Evolutionary conservation across 306 rosid species (phyloP).

Genomic region (Aeschynomene evenia): DNA sequence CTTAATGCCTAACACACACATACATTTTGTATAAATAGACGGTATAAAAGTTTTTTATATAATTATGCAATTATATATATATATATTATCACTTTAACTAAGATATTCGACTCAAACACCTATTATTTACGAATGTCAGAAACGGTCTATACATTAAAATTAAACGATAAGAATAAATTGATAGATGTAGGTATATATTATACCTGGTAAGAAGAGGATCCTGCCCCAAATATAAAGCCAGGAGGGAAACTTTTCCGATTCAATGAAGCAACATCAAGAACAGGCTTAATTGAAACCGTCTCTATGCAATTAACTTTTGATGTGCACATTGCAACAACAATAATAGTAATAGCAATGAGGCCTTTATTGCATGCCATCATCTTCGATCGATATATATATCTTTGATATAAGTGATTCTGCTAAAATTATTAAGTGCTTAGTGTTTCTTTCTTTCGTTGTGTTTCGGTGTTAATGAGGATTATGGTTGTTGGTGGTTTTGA

Average conservation of each 20-base stretch:
- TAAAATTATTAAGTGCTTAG: background rate
- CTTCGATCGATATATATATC: too few species aligned
- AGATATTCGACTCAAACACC: too few species aligned
- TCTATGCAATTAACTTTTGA: background rate
- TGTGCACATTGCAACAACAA: background rate
- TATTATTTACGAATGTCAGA: too few species aligned
- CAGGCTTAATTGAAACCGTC: background rate
- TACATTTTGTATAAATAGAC: too few species aligned
- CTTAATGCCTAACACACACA: too few species aligned
- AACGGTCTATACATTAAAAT: too few species aligned
- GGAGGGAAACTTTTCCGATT: conserved; percentile 45
- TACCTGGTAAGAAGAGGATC: conserved; percentile 44
- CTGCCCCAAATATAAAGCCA: conserved; percentile 32
- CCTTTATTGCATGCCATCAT: conserved; percentile 23
- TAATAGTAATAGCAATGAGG: background rate
- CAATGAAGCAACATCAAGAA: conserved; percentile 19
- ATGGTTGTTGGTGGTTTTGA: background rate
- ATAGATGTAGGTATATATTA: background rate
- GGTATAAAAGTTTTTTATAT: too few species aligned
- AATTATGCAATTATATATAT: too few species aligned
- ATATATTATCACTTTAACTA: too few species aligned
- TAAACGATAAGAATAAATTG: too few species aligned
- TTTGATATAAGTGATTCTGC: background rate
- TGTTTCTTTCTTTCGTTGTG: background rate
- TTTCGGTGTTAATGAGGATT: background rate